Percentiles rank a stretch among this genome's conserved stretches.
Evolutionary conservation across 225 moss, liverwort and hornwort genomes (phyloP).

Genomic region (Asterella californica): DNA sequence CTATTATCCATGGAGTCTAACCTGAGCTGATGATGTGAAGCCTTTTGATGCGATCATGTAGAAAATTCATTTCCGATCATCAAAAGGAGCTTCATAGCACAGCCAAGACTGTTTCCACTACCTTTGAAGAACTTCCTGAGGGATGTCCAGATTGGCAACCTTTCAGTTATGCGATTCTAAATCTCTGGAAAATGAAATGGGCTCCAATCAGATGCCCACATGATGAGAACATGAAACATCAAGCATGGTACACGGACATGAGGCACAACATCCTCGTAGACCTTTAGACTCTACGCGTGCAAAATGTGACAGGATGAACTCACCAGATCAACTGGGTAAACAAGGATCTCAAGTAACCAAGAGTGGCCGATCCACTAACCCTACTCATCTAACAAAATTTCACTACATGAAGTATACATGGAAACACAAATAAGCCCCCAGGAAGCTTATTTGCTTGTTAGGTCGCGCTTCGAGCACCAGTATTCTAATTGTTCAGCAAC

Average conservation of each 20-base stretch:
- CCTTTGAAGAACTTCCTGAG: too few species aligned
- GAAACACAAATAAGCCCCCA: not conserved
- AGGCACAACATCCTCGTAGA: not conserved
- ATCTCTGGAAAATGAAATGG: too few species aligned
- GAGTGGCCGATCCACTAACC: not conserved
- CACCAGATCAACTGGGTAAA: not conserved
- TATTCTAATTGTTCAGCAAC: slow-evolving; percentile 83
- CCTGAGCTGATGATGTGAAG: too few species aligned
- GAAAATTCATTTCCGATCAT: too few species aligned
- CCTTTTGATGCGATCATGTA: too few species aligned
- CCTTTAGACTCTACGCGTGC: not conserved
- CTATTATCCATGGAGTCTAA: too few species aligned
- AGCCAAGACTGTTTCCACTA: too few species aligned
- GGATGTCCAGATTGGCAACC: too few species aligned
- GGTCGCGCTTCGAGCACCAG: slow-evolving; percentile 54
- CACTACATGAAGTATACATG: not conserved
- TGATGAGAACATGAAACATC: not conserved
- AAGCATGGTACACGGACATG: not conserved
- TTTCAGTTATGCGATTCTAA: too few species aligned
- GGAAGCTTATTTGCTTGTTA: not conserved
- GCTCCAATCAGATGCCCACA: too few species aligned
- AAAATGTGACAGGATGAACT: not conserved
- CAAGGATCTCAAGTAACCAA: not conserved
- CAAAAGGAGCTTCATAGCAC: too few species aligned
- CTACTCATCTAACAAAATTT: slow-evolving; percentile 5